A percentile compares a stretch with the other conserved stretches of the same genome.
phyloP scores from a whole-genome alignment of 192 early-diverging fungal genomes.

The Linnemannia schmuckeri region DNA sequence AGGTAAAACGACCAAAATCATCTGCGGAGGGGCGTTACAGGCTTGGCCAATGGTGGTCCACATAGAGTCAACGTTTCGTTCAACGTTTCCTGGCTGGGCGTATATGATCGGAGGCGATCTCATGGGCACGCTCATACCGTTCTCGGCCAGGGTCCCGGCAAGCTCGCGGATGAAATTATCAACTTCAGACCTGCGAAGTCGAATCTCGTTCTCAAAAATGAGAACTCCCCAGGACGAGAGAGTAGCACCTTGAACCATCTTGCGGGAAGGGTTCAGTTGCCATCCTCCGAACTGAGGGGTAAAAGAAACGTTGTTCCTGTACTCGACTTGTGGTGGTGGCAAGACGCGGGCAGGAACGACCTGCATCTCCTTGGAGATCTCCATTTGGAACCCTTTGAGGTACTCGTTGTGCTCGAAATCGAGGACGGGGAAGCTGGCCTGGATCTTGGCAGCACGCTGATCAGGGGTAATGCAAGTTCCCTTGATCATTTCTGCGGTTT shows the following conservation, averaged over 20 bases:
- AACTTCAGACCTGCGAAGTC: conserved; percentile 41
- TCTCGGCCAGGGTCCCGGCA: conserved; percentile 71
- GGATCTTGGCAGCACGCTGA: conserved; percentile 76
- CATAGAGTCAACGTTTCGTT: conserved; percentile 69
- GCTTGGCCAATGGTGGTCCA: conserved; percentile 69
- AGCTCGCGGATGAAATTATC: conserved; percentile 76
- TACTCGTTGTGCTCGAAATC: conserved; percentile 71
- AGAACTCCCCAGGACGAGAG: conserved; percentile 81
- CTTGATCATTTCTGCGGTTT: conserved; percentile 95
- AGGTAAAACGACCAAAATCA: conserved; percentile 44
- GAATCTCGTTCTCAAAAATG: conserved; percentile 66
- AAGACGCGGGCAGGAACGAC: conserved; percentile 81
- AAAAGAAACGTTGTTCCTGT: conserved; percentile 2
- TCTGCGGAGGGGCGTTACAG: conserved; percentile 51
- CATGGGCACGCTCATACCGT: conserved; percentile 56
- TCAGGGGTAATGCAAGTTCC: conserved; percentile 81
- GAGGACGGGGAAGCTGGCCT: conserved; percentile 65
- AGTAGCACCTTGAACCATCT: conserved; percentile 71
- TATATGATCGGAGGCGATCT: conserved; percentile 52
- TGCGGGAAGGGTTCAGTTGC: conserved; percentile 79
- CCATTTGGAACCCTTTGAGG: conserved; percentile 73
- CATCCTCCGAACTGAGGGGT: conserved; percentile 25
- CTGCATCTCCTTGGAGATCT: conserved; percentile 69
- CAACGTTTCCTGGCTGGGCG: conserved; percentile 67
- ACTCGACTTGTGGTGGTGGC: conserved; percentile 75